These are phyloP conservation scores for Gilbertella persicaria DNA, from an alignment of 371 early-diverging fungal species.

Conservation along the genomic window DNA sequence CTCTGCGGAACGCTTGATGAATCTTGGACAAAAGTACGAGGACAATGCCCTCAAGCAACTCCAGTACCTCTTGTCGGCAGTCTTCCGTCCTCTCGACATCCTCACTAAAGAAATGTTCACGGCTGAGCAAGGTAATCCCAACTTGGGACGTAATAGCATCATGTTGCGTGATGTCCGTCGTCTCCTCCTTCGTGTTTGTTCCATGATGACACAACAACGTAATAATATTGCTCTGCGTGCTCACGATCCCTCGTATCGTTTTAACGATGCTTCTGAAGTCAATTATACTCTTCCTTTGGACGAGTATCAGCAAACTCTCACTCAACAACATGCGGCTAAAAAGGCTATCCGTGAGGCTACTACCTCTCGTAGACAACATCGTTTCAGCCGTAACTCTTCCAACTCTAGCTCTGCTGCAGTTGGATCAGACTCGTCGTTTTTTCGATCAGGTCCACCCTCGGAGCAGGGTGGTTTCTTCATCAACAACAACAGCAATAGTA, in stretches of 20 bases:
- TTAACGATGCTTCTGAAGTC: background rate
- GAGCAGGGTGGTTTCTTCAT: slow-evolving; percentile 5
- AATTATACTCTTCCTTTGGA: background rate
- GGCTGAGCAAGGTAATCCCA: background rate
- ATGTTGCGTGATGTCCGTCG: slow-evolving; percentile 13
- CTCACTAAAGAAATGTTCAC: slow-evolving; percentile 7
- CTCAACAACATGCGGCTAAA: background rate
- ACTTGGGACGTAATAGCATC: background rate
- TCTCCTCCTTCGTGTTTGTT: slow-evolving; percentile 4
- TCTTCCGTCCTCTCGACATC: slow-evolving; percentile 12
- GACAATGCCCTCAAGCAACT: slow-evolving; percentile 7
- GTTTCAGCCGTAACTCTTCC: no score
- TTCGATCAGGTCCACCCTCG: slow-evolving; percentile 5
- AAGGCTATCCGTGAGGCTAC: slow-evolving; percentile 5
- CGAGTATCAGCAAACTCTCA: background rate
- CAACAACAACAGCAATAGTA: slow-evolving; percentile 4
- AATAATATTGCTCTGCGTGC: slow-evolving; percentile 19
- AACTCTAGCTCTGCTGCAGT: background rate
- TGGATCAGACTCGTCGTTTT: background rate
- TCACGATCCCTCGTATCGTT: slow-evolving; percentile 2
- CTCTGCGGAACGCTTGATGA: slow-evolving; percentile 7
- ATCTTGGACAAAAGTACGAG: slow-evolving; percentile 18
- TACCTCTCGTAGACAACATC: background rate
- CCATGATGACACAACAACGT: slow-evolving; percentile 5
- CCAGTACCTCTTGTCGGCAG: slow-evolving; percentile 12